phyloP scores from a whole-genome alignment of 345 rosid genomes.

The Arabidopsis thaliana region TAIR10.1 NC_003075.7:9404001-9404500 shows the following conservation, averaged over 20 bases:
- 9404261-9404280: conserved; percentile 45
- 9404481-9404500: conserved; percentile 53
- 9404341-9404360: conserved; percentile 35
- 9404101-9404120: conserved; percentile 25
- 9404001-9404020: conserved; percentile 37
- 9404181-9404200: conserved; percentile 46
- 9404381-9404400: background rate
- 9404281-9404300: conserved; percentile 59
- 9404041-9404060: conserved; percentile 29
- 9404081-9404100: conserved; percentile 29
- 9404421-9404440: conserved; percentile 25
- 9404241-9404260: conserved; percentile 32
- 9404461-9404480: conserved; percentile 43
- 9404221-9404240: conserved; percentile 58
- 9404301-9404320: conserved; percentile 49
- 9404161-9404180: conserved; percentile 45
- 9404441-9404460: conserved; percentile 50
- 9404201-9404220: conserved; percentile 56
- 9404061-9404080: conserved; percentile 40
- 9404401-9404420: background rate
- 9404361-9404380: background rate
- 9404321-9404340: conserved; percentile 48
- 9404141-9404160: conserved; percentile 7
- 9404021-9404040: conserved; percentile 47
- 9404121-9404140: background rate